Evolutionary conservation across 495 filamentous ascomycete species (phyloP), one percentile per base, ranked within the genome.

Genomic region (Neurospora intermedia): DNA sequence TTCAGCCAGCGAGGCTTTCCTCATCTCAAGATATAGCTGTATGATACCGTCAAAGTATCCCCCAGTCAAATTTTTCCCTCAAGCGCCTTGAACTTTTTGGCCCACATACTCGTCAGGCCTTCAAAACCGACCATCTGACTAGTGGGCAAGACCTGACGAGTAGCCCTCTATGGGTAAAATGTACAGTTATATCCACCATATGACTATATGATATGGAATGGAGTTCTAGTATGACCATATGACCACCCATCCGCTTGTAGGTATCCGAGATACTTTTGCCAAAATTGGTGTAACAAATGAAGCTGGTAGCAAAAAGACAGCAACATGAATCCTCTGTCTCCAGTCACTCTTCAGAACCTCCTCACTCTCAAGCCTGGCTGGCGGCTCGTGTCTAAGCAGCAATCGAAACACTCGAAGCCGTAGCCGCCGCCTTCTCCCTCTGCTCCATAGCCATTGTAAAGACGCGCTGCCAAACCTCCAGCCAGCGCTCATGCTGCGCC

Each of bases 401-500:
- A 39, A 18, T 40, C 70, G 38, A 23, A 38, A 31, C 41, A 11
- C 13, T 48, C 15, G 46, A 31, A 16, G 40, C 43, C 40, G 39
- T 73, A 15, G 62, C 66, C 38, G 72, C 73, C 70, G 71, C 73
- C 74, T 75, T 81, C 69, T 78, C 76, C 43, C 74, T 70, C 6
- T 18, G 73, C 71, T 81, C 78, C 76, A 75, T 71, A 1, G 75
- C 83, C 70, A 83, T 76, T 0, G 75, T 73, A 72, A 88, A 88
- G 1, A 89, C 82, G 23, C 79, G 81, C 71, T 87, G 85, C 86
- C 86, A 94, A 35, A 93, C 83, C 59, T 92, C 91, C 69, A 96
- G 81, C 92, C 93, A 96, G 76, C 82, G 82, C 78, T 90, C 88
- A 73, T 90, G 88, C 76, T 92, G 89, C 59, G 88, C 85, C 43